Conservation (phyloP, 2,329 filamentous ascomycete genomes). For the Parascedosporium putredinis region DNA sequence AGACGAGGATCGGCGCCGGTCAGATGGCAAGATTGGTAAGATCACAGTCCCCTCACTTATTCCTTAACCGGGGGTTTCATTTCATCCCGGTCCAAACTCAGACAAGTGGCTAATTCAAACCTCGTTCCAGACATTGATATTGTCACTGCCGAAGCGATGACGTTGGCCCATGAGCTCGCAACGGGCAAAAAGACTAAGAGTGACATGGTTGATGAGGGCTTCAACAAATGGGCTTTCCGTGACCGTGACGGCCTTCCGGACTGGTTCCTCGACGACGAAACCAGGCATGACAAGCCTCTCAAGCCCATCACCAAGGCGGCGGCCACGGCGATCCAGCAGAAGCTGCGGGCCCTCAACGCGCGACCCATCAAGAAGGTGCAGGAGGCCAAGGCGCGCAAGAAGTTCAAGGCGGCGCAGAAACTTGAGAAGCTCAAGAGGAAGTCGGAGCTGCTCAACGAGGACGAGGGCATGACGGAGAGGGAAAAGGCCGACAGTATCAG, state of each 20-base stretch:
- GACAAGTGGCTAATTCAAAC: too few species aligned
- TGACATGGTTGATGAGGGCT: conserved; percentile 80
- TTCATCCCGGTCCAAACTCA: too few species aligned
- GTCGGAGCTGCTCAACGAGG: conserved; percentile 76
- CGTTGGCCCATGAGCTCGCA: conserved; percentile 82
- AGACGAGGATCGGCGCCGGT: conserved; percentile 48
- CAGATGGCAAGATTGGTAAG: conserved; percentile 53
- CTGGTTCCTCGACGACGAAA: conserved; percentile 95
- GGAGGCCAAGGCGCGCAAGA: conserved; percentile 93
- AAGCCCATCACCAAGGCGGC: conserved; percentile 89
- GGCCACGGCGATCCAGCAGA: conserved; percentile 87
- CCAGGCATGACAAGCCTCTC: conserved; percentile 69
- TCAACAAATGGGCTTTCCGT: conserved; percentile 86
- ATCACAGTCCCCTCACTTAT: too few species aligned
- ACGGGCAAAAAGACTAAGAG: conserved; percentile 70
- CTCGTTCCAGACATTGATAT: conserved; percentile 69
- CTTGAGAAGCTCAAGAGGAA: conserved; percentile 97
- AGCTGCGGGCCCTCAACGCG: conserved; percentile 83
- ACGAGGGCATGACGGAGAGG: conserved; percentile 88
- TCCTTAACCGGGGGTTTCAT: too few species aligned
- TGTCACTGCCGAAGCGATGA: conserved; percentile 99
- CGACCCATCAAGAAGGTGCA: conserved; percentile 98
- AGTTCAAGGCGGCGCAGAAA: conserved; percentile 82
- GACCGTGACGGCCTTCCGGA: conserved; percentile 87
- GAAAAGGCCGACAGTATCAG: conserved; percentile 84